Evolutionary conservation across 83 land plant species (phyloP).

Genomic region (Isoetes engelmannii): DNA sequence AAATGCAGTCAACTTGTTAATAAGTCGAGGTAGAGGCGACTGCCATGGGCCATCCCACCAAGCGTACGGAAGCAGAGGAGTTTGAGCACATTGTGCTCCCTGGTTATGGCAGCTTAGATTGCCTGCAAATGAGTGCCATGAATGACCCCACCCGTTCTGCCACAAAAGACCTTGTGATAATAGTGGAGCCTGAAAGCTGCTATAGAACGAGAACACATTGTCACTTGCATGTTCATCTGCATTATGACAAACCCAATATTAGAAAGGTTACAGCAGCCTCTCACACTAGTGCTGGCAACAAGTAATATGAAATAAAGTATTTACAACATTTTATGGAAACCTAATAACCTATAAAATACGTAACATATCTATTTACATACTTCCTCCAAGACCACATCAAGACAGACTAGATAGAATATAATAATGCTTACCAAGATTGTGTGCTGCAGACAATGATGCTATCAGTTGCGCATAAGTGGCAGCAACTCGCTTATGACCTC

Average conservation of each 20-base stretch:
- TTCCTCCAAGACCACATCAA: not conserved
- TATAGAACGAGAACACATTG: constrained; percentile 49
- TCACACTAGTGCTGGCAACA: no score
- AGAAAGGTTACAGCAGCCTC: no score
- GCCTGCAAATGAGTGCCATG: constrained; percentile 82
- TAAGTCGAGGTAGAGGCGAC: constrained; percentile 62
- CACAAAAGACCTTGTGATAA: constrained; percentile 46
- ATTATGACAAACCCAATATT: not conserved
- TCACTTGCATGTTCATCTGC: constrained; percentile 28
- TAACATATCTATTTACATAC: not conserved
- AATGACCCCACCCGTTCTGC: constrained; percentile 91
- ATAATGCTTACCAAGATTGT: constrained; percentile 37
- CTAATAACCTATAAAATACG: not conserved
- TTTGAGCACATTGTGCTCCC: constrained; percentile 66
- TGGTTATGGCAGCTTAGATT: constrained; percentile 66
- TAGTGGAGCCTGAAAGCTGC: constrained; percentile 69
- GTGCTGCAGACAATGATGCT: constrained; percentile 76
- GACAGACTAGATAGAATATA: not conserved
- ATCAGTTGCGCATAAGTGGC: constrained; percentile 89
- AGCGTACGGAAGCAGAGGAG: constrained; percentile 75
- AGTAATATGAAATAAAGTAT: not conserved
- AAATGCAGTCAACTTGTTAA: constrained; percentile 28
- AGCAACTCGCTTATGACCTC: constrained; percentile 77
- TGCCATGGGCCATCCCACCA: constrained; percentile 97
- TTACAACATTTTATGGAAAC: not conserved